Evolutionary conservation across 2,329 filamentous ascomycete genomes (phyloP), one percentile per base, ranked within the genome.

Genomic region (Microdochium paspali): DNA sequence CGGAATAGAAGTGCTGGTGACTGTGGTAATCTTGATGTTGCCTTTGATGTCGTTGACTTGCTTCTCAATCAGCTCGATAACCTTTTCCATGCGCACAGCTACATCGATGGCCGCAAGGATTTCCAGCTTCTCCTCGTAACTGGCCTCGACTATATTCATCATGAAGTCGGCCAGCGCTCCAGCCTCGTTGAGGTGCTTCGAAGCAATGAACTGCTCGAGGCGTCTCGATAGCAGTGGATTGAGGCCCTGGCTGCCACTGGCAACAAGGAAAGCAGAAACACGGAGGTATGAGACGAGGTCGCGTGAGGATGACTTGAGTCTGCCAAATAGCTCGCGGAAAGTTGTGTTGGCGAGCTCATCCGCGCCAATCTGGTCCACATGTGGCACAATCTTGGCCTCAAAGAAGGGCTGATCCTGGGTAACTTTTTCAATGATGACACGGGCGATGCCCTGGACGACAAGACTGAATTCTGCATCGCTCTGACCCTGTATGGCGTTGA

Each of bases 161-260:
- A 98, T 96, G 63, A 97, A 97, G 63, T 98, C 93, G 6, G 93
- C 91, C 10, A 98, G 74, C 9, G 82, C 71, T 2, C 91, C 91
- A 1, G 90, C 90, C 55, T 97, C 90, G 39, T 80, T 74, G 45
- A 93, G 64, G 50, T 89, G 83, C 61, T 93, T 94, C 63, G 85
- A 82, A 26, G 82, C 77, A 53, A 98, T 95, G 65, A 89, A 93
- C 46, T 90, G 69, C 59, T 97, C 90, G 40, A 98, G 79, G 46
- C 90, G 81, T 45, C 90, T 81, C 0, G 89, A 89, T 46, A 97
- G 76, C n/a, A 91, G 71, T 1, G 91, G 90, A 3, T 90, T 90
- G 15, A 97, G 70, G 3, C 77, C 76, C 1, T 80, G 76, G 21
- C 78, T 73, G 44, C 76, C 71, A 24, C 82, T 79, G 39, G 79